These are phyloP conservation scores for Aschersonia sp. DNA, from an alignment of 2,329 filamentous ascomycete species.

Conservation along the genomic window DNA sequence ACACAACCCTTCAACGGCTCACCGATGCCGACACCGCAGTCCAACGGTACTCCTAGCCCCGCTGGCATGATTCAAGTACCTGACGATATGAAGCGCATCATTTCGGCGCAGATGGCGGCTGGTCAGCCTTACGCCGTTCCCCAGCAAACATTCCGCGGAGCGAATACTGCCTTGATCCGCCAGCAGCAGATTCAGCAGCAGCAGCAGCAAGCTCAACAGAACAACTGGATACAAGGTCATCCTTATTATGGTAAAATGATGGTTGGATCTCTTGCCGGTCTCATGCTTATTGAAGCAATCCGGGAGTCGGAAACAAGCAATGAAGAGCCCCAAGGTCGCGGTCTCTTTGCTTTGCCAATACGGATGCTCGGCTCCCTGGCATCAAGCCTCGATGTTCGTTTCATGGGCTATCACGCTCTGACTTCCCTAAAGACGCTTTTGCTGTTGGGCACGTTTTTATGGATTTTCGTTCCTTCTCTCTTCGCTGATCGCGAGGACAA, in stretches of 20 bases:
- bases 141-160: slow-evolving; percentile 29
- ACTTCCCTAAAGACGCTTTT: slow-evolving; percentile 38
- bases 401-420: slow-evolving; percentile 40
- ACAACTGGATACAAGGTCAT: slow-evolving; percentile 37
- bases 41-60: slow-evolving; percentile 22
- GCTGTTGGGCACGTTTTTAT: slow-evolving; percentile 37
- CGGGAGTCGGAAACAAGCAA: slow-evolving; percentile 50
- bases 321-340: slow-evolving; percentile 49
- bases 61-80: slow-evolving; percentile 52
- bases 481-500: slow-evolving; percentile 31
- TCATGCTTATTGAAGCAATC: slow-evolving; percentile 83
- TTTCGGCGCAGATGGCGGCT: slow-evolving; percentile 40
- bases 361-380: slow-evolving; percentile 37
- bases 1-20: slow-evolving; percentile 32
- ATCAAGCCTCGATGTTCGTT: slow-evolving; percentile 32
- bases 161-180: slow-evolving; percentile 30
- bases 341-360: slow-evolving; percentile 50
- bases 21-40: slow-evolving; percentile 24
- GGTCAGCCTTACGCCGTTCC: slow-evolving; percentile 38
- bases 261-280: slow-evolving; percentile 79
- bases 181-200: slow-evolving; percentile 43
- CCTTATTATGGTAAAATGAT: slow-evolving; percentile 65
- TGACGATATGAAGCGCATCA: slow-evolving; percentile 49
- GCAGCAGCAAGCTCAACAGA: slow-evolving; percentile 32
- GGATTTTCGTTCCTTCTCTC: slow-evolving; percentile 39